phyloP scores from a whole-genome alignment of 331 rosid genomes.

The Dryas integrifolia region DNA sequence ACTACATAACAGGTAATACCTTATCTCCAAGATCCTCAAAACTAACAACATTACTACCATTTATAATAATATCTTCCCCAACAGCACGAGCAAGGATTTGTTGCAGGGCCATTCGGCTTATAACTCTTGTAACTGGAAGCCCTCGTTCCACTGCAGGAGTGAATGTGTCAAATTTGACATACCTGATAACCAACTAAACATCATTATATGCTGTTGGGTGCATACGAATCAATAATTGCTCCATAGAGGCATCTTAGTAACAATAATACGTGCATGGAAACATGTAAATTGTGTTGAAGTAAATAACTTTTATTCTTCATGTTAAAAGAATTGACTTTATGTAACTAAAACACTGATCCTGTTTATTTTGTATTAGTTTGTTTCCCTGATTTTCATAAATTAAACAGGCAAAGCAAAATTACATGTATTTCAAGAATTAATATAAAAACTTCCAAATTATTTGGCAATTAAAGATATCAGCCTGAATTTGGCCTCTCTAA shows the following conservation, averaged over 20 bases:
- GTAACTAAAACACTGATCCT: neutral
- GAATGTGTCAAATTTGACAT: constrained; percentile 97
- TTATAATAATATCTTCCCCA: constrained; percentile 64
- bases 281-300: neutral
- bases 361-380: neutral
- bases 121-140: constrained; percentile 93
- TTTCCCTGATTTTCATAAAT: neutral
- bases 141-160: constrained; percentile 97
- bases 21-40: constrained; percentile 76
- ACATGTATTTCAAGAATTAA: neutral
- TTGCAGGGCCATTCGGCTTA: constrained; percentile 85
- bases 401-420: neutral
- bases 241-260: neutral
- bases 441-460: too few species aligned
- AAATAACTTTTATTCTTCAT: neutral
- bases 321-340: neutral
- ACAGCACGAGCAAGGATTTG: constrained; percentile 84
- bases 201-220: constrained; percentile 31
- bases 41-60: constrained; percentile 69
- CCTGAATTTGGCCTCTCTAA: too few species aligned
- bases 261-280: neutral
- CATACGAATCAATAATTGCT: constrained; percentile 17
- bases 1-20: constrained; percentile 39
- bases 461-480: too few species aligned
- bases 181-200: constrained; percentile 60